These are phyloP conservation scores for Pleurotus eryngii DNA, from an alignment of 768 basidiomycete genomes.

Conservation along the genomic window DNA sequence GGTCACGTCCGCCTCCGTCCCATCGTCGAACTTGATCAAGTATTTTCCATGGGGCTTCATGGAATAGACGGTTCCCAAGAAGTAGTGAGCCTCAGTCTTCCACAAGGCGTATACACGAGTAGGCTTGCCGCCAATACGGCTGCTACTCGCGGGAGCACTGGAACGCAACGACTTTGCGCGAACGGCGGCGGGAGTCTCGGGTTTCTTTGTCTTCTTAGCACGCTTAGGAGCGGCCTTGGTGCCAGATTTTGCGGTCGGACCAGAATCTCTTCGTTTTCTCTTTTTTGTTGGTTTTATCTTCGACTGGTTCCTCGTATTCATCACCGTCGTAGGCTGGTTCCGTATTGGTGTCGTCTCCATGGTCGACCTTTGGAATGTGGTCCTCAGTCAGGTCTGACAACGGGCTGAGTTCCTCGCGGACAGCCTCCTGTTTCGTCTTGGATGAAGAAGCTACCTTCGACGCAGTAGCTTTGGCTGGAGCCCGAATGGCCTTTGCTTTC, in stretches of 20 bases:
- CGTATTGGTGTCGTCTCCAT: conserved; percentile 36
- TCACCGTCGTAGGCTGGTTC: conserved; percentile 42
- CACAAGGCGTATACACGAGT: conserved; percentile 73
- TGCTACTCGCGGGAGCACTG: conserved; percentile 22
- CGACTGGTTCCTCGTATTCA: conserved; percentile 25
- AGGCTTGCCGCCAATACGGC: conserved; percentile 19
- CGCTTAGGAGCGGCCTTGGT: conserved; percentile 12
- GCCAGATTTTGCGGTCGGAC: conserved; percentile 17
- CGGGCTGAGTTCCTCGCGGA: conserved; percentile 5
- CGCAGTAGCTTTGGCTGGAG: background rate
- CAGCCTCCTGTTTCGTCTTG: conserved; percentile 3
- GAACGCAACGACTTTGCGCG: conserved; percentile 37
- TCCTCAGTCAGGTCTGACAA: conserved; percentile 24
- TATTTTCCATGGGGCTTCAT: conserved; percentile 30
- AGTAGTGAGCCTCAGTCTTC: conserved; percentile 58
- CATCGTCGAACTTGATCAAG: conserved; percentile 67
- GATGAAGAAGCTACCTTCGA: conserved; percentile 3
- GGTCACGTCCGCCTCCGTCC: conserved; percentile 40
- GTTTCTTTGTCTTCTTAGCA: conserved; percentile 10
- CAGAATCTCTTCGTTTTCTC: conserved; percentile 34
- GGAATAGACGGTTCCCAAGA: conserved; percentile 53
- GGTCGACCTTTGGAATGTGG: conserved; percentile 13
- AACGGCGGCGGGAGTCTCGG: conserved; percentile 15
- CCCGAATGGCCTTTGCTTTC: background rate
- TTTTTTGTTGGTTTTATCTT: conserved; percentile 27